Evolutionary conservation across 768 basidiomycete genomes (phyloP), one percentile per base, ranked within the genome.

Genomic region (Vararia minispora): DNA sequence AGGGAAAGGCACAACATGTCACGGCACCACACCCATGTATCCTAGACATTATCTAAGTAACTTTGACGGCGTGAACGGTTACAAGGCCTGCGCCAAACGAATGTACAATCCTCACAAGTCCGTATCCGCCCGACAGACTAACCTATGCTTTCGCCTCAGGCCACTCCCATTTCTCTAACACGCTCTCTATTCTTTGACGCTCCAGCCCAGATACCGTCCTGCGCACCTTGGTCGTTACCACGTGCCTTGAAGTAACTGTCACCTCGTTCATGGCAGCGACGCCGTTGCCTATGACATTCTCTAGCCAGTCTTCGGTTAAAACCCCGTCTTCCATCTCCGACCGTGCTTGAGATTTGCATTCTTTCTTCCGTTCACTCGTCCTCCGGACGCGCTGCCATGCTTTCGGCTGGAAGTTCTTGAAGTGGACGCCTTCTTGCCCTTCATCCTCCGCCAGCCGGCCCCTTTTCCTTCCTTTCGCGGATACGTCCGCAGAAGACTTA

Each of bases 91-190:
- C n/a, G n/a, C n/a, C n/a, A n/a, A n/a, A n/a, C n/a, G n/a, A n/a
- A n/a, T n/a, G n/a, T n/a, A n/a, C n/a, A n/a, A n/a, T n/a, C n/a
- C n/a, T n/a, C n/a, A n/a, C n/a, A n/a, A n/a, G n/a, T n/a, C n/a
- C n/a, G n/a, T n/a, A n/a, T n/a, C n/a, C n/a, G n/a, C n/a, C n/a
- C n/a, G n/a, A n/a, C n/a, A n/a, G n/a, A n/a, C 48, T 36, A 30
- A 50, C 52, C 56, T 39, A 14, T 17, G 28, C 10, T 33, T 17
- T 28, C 27, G 27, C n/a, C n/a, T 43, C 37, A 13, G 40, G 34
- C 80, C 80, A 84, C 13, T 52, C 63, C 80, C 81, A 86, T 35
- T 68, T 66, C 58, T 87, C 84, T 29, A 78, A 58, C 18, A 65
- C 59, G 42, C 84, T 71, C 51, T 81, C 77, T 45, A 84, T 71